These are phyloP conservation scores for Stemphylium beticola DNA, from an alignment of 2,329 filamentous ascomycete genomes.

Conservation along the genomic window DNA sequence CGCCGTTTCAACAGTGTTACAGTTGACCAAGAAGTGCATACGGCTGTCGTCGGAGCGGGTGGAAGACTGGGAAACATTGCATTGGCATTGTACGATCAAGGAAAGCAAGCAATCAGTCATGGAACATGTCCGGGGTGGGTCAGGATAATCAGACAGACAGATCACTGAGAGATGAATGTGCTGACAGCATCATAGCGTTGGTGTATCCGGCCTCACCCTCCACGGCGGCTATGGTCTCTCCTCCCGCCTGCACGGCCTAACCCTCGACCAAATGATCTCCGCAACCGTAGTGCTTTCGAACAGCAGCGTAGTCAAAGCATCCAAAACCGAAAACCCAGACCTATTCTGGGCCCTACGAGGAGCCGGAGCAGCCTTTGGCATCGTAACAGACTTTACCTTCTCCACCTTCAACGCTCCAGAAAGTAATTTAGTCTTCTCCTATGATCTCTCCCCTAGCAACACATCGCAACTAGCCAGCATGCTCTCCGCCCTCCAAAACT, in stretches of 20 bases:
- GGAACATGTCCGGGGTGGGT: conserved; percentile 59
- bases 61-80: conserved; percentile 51
- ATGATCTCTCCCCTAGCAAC: conserved; percentile 23
- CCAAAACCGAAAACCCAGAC: conserved; percentile 40
- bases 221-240: conserved; percentile 39
- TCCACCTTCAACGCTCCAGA: conserved; percentile 36
- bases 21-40: conserved; percentile 47
- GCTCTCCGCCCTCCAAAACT: conserved; percentile 31
- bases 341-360: conserved; percentile 52
- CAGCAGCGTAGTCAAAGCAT: conserved; percentile 46
- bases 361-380: conserved; percentile 50
- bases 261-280: conserved; percentile 33
- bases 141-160: not conserved
- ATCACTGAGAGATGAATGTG: not conserved
- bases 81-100: conserved; percentile 34
- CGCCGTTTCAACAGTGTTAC: conserved; percentile 52
- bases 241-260: conserved; percentile 32
- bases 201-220: conserved; percentile 34
- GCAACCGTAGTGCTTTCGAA: conserved; percentile 43
- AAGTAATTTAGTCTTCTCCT: conserved; percentile 33
- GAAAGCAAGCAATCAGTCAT: conserved; percentile 53
- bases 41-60: conserved; percentile 55
- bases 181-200: conserved; percentile 26
- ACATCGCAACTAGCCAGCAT: conserved; percentile 22
- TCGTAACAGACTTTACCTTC: conserved; percentile 46